Percentiles rank a stretch among this genome's conserved stretches.
Conservation (phyloP, 768 basidiomycete genomes). For the Podaxis sp. region DNA sequence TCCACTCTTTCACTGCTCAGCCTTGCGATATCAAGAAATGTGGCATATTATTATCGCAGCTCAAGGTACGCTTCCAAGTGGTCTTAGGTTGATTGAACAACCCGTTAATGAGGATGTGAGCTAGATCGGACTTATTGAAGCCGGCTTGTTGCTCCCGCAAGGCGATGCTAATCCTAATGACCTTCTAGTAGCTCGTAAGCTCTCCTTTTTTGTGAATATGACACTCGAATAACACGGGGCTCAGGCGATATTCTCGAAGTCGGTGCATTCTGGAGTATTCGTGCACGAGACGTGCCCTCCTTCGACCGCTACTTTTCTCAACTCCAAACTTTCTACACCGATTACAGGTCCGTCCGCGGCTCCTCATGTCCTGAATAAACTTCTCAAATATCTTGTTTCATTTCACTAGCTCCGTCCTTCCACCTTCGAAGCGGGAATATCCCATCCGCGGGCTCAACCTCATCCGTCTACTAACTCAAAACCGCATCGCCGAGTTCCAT, state of each 20-base stretch:
- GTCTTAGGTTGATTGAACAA: neutral
- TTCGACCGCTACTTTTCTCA: conserved; percentile 96
- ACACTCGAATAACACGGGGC: neutral
- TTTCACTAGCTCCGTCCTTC: conserved; percentile 50
- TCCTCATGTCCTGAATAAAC: neutral
- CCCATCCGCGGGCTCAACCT: conserved; percentile 91
- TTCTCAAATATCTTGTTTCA: neutral
- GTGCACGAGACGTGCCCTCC: conserved; percentile 81
- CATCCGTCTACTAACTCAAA: conserved; percentile 90
- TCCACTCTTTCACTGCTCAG: conserved; percentile 58
- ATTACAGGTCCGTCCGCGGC: conserved; percentile 52
- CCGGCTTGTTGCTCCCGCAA: conserved; percentile 73
- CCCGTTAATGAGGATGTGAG: conserved; percentile 2
- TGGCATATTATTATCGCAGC: conserved; percentile 56
- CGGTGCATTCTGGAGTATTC: conserved; percentile 91
- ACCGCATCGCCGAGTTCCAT: conserved; percentile 97
- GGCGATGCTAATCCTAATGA: conserved; percentile 60
- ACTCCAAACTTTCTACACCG: conserved; percentile 84
- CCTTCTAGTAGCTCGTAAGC: conserved; percentile 70
- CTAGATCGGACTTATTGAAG: conserved; percentile 74
- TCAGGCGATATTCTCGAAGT: conserved; percentile 93
- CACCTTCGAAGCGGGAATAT: conserved; percentile 81
- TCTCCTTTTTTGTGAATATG: neutral
- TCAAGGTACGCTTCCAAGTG: conserved; percentile 54
- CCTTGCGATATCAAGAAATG: conserved; percentile 68